Evolutionary conservation across 768 basidiomycete species (phyloP).

Genomic region (Lanmaoa pseudosensibilis): DNA sequence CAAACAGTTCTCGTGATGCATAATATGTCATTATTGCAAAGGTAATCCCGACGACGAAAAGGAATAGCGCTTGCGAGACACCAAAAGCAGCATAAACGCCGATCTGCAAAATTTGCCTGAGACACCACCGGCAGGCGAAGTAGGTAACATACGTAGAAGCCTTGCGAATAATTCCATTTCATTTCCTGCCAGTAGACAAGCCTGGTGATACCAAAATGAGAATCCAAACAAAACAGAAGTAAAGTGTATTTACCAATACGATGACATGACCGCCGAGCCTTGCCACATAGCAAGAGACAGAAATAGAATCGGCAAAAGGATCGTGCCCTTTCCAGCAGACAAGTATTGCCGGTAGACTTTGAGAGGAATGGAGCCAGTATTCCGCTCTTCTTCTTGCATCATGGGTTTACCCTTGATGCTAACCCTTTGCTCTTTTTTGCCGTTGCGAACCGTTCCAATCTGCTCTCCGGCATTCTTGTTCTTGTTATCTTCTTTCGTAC

Average conservation of each 20-base stretch:
- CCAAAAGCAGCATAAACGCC: conserved; percentile 78
- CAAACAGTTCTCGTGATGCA: conserved; percentile 70
- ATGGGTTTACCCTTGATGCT: conserved; percentile 48
- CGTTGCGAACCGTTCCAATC: conserved; percentile 27
- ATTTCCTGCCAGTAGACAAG: conserved; percentile 67
- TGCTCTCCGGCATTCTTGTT: conserved; percentile 42
- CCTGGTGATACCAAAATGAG: conserved; percentile 37
- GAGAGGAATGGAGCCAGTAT: conserved; percentile 55
- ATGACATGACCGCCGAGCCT: conserved; percentile 65
- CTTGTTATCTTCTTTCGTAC: conserved; percentile 52
- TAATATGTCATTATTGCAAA: conserved; percentile 73
- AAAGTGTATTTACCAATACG: conserved; percentile 58
- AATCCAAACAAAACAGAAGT: background rate
- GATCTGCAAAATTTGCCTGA: conserved; percentile 49
- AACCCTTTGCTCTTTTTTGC: conserved; percentile 37
- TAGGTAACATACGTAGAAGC: conserved; percentile 63
- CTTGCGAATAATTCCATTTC: conserved; percentile 58
- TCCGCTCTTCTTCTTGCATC: conserved; percentile 86
- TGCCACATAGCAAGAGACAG: conserved; percentile 66
- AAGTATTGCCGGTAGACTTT: conserved; percentile 53
- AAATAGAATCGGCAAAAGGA: conserved; percentile 66
- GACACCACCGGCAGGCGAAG: conserved; percentile 29
- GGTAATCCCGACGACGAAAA: conserved; percentile 65
- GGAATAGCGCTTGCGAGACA: conserved; percentile 62
- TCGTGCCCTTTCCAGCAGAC: conserved; percentile 62